phyloP scores from a whole-genome alignment of 2,329 filamentous ascomycete genomes.

The Fusarium dlaminii region DNA sequence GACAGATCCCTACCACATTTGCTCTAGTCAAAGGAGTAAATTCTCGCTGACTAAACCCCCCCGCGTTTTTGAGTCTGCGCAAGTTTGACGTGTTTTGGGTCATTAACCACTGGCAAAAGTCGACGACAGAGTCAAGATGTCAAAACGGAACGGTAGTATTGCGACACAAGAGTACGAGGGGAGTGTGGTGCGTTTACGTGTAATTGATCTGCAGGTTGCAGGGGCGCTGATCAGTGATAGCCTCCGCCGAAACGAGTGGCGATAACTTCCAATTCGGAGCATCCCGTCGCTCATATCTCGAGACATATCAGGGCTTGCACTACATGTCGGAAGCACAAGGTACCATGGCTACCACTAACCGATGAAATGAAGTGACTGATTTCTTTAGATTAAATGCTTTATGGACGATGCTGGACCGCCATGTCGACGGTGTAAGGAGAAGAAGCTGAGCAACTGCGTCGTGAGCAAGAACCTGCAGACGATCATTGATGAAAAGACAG shows the following conservation, averaged over 20 bases:
- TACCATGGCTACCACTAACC: constrained; percentile 23
- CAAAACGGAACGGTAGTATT: constrained; percentile 8
- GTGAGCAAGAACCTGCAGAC: constrained; percentile 55
- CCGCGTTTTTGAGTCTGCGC: not conserved
- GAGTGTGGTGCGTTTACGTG: not conserved
- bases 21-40: not conserved
- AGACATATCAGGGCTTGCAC: constrained; percentile 53
- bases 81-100: not conserved
- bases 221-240: not conserved
- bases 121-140: not conserved
- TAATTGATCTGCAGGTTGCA: not conserved
- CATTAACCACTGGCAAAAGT: not conserved
- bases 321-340: constrained; percentile 54
- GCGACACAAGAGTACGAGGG: not conserved
- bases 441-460: constrained; percentile 49
- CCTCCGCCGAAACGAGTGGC: constrained; percentile 17
- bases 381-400: constrained; percentile 50
- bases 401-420: constrained; percentile 53
- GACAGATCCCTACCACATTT: not conserved
- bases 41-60: constrained; percentile 9
- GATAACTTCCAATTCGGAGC: constrained; percentile 59
- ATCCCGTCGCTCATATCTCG: constrained; percentile 51
- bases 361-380: accelerated
- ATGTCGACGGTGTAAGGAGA: constrained; percentile 50
- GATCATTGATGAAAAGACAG: constrained; percentile 53